Base-by-base conservation (phyloP, 768 basidiomycete species). In the Crassisporium funariophilum region DNA sequence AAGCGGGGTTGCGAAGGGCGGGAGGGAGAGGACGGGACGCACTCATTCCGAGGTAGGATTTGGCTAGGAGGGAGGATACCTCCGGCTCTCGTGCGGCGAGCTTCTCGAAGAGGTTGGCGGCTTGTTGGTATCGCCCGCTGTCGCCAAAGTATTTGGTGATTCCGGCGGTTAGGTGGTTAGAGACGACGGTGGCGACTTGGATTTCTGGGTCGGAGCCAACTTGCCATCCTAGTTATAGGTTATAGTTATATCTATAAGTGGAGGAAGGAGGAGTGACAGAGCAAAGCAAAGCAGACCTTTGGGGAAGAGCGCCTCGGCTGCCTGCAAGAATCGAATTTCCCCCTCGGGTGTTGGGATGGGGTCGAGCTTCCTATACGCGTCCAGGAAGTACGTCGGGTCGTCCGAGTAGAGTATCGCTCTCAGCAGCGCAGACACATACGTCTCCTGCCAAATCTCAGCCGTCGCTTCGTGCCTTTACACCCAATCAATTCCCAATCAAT, bases 201-300 rank as follows among this genome's bases (percentile, higher is more conserved):
- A 98, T 95, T 67, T 99, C 97, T 0, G 97, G 97, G 54, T 98
- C 97, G 0, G 94, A 97, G 2, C 95, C 97, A 6, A 98, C 89
- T 62, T 97, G 95, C 97, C 97, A 98, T 24, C 95, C 94, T 95
- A 34, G 54, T 6, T 31, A 19, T 38, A 5, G 4, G 40, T 44
- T n/a, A n/a, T n/a, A n/a, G n/a, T n/a, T n/a, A n/a, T n/a, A 10
- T 31, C n/a, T 31, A 31, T 10, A 31, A 2, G 10, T n/a, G n/a
- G 9, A 48, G 27, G 46, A 22, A 3, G 10, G n/a, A 5, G 35
- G 7, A 27, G 47, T 23, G 7, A 38, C 25, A 11, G 23, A 21
- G 17, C 20, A 19, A 2, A 25, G 33, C 16, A 37, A 34, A 12
- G 8, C 50, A 2, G 22, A 60, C 93, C 94, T 68, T 95, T 94